Evolutionary conservation across 176 grass and related monocot genomes (phyloP), one percentile per base, ranked within the genome.

Genomic region (Eleusine indica): DNA sequence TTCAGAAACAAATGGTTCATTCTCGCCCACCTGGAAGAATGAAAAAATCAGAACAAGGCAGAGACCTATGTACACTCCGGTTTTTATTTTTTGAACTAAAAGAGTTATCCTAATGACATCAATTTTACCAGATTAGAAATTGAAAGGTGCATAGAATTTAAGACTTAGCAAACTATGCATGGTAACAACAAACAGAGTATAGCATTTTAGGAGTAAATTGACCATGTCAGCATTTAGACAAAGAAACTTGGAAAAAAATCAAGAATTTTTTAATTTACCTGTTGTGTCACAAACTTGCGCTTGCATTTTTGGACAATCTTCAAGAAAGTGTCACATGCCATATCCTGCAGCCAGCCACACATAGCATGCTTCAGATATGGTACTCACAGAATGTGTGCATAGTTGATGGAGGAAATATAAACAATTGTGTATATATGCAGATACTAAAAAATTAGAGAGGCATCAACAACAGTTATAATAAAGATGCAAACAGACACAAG

Each of bases 301-400:
- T 99, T 99, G 80, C 97, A 99, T 87, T 99, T 99, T 68, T 99
- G 97, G 28, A 96, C 97, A 77, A 99, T 99, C 87, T 99, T 99
- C 18, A 99, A 86, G 80, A 99, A 99, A 49, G 97, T 99, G 51
- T 99, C 97, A 44, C 97, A 99, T 44, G 97, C 97, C 97, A 99
- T 99, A 82, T 99, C 97, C 97, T 99, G 91, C 64, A 92, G 89
- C 72, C 17, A 89, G 15, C 35, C 83, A 47, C 32, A 11, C 18
- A 69, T 49, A 40, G 6, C 43, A 84, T 21, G 56, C 9, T 70
- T 90, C 49, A 87, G 32, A 82, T 52, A 87, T 19, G 42, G 66
- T 49, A 83, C 56, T 46, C 73, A 79, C 25, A 38, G 5, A 39
- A 76, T 37, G 77, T 39, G 9, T 49, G 29, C 63, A 80, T 1